Evolutionary conservation across 2,329 filamentous ascomycete species (phyloP).

Genomic region (Gnomoniopsis smithogilvyi): DNA sequence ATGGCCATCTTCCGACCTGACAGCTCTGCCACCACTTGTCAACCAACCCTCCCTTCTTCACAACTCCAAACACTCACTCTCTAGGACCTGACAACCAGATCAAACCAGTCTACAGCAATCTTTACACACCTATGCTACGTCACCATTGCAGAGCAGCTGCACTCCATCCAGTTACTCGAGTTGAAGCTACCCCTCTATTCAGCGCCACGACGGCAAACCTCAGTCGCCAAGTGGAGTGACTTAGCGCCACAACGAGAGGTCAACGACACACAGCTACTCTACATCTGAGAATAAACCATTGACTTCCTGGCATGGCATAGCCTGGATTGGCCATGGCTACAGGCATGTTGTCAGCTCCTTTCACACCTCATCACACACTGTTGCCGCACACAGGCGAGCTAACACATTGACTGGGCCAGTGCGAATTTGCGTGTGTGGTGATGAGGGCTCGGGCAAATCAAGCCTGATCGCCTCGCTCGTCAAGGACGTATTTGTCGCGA

Average conservation of each 20-base stretch:
- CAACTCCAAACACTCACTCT: background rate
- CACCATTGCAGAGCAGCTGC: background rate
- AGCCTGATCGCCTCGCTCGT: conserved; percentile 93
- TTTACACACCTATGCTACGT: background rate
- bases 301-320: background rate
- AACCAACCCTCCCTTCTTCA: background rate
- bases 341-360: background rate
- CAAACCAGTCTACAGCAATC: background rate
- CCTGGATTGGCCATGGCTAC: background rate
- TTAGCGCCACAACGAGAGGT: too few relatives aligned
- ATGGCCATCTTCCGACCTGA: background rate
- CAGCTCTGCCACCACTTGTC: background rate
- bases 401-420: conserved; percentile 44
- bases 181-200: background rate
- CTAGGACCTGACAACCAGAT: background rate
- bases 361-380: background rate
- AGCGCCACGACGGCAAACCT: too few relatives aligned
- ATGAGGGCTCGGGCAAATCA: conserved; percentile 93
- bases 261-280: background rate
- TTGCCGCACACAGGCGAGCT: conserved; percentile 9
- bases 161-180: background rate
- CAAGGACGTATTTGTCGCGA: conserved; percentile 93
- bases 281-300: background rate
- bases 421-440: conserved; percentile 92
- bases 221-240: too few relatives aligned